phyloP scores from a whole-genome alignment of 768 basidiomycete species.

The Termitomyces bulborhizus region DNA sequence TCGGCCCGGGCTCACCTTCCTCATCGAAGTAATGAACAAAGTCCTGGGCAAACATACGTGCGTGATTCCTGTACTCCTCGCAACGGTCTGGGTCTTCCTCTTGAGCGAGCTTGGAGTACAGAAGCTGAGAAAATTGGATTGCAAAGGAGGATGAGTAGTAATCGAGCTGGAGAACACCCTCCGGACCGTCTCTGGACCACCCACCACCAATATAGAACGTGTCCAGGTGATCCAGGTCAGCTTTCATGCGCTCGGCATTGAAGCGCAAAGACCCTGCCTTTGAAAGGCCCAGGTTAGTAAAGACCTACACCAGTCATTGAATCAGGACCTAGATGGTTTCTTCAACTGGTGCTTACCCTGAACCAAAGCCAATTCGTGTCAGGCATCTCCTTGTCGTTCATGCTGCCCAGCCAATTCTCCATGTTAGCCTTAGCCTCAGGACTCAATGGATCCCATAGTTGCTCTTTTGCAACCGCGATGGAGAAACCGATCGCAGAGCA shows the following conservation, averaged over 20 bases:
- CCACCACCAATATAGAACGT: slow-evolving; percentile 74
- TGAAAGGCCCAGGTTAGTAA: slow-evolving; percentile 67
- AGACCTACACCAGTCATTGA: slow-evolving; percentile 37
- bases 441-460: slow-evolving; percentile 57
- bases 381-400: slow-evolving; percentile 81
- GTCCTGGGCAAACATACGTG: slow-evolving; percentile 56
- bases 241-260: slow-evolving; percentile 58
- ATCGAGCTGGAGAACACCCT: slow-evolving; percentile 72
- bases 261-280: slow-evolving; percentile 54
- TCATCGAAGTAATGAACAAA: slow-evolving; percentile 74
- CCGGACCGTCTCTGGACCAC: slow-evolving; percentile 75
- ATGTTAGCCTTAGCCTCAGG: slow-evolving; percentile 49
- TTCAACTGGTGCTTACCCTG: slow-evolving; percentile 34
- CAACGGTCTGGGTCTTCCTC: slow-evolving; percentile 58
- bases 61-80: slow-evolving; percentile 59
- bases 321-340: neutral
- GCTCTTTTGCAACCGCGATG: slow-evolving; percentile 57
- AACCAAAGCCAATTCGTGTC: slow-evolving; percentile 87
- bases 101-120: slow-evolving; percentile 61
- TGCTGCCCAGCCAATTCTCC: slow-evolving; percentile 63
- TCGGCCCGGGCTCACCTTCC: slow-evolving; percentile 39
- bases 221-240: slow-evolving; percentile 70
- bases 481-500: slow-evolving; percentile 73
- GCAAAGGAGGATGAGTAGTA: slow-evolving; percentile 79
- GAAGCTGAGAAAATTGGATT: slow-evolving; percentile 69